These are phyloP conservation scores for Saccharomycopsis synnaedendra DNA, from an alignment of 805 yeast genomes.

Conservation along the genomic window DNA sequence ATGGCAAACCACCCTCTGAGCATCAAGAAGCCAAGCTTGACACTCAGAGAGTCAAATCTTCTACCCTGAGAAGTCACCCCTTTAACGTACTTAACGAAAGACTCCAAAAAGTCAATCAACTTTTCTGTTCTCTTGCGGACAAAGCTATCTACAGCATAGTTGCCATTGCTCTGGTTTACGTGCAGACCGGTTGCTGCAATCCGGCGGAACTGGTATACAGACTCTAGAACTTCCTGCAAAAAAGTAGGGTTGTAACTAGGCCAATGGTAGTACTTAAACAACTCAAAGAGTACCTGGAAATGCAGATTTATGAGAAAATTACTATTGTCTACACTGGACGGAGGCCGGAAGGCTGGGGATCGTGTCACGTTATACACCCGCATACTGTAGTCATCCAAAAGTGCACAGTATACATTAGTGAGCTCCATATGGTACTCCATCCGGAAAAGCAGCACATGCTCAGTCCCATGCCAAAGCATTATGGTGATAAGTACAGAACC, in stretches of 20 bases:
- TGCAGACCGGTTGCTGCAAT: background rate
- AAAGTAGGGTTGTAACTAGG: slow-evolving; percentile 7
- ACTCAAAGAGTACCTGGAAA: slow-evolving; percentile 4
- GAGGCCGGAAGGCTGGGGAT: background rate
- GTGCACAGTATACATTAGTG: background rate
- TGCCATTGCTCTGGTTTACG: background rate
- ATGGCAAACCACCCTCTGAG: slow-evolving; percentile 1
- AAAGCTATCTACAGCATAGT: background rate
- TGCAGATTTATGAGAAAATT: slow-evolving; percentile 3
- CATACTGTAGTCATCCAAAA: slow-evolving; percentile 4
- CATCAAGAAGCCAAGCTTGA: background rate
- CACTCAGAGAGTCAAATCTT: background rate
- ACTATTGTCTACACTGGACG: slow-evolving; percentile 1
- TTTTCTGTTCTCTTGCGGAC: background rate
- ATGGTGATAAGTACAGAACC: background rate
- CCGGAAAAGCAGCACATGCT: background rate
- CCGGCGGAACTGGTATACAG: background rate
- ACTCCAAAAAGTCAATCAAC: background rate
- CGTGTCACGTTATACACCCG: background rate
- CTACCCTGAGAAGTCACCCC: background rate
- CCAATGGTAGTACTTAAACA: slow-evolving; percentile 4
- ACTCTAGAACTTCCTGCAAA: slow-evolving; percentile 3
- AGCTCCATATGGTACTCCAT: background rate
- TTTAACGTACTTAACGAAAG: background rate
- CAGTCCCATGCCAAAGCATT: slow-evolving; percentile 1